phyloP scores from a whole-genome alignment of 2,329 filamentous ascomycete genomes.

The Colletotrichum sp. region DNA sequence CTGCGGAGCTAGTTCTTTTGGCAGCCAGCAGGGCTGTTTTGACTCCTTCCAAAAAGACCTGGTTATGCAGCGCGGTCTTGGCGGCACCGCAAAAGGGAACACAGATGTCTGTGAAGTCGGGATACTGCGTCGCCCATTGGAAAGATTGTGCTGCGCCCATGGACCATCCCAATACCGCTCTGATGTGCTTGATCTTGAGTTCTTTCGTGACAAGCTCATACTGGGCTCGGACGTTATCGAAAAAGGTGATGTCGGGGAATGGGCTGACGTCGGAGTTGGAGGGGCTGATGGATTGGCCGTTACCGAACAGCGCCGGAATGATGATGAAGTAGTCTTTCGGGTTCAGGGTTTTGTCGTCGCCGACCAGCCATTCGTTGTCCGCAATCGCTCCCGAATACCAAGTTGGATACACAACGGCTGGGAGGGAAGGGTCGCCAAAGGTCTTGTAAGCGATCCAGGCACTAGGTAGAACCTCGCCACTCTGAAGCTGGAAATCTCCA shows the following conservation, averaged over 20 bases:
- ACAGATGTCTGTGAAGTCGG: constrained; percentile 48
- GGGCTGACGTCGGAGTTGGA: constrained; percentile 45
- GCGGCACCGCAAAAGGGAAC: constrained; percentile 57
- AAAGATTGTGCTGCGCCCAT: constrained; percentile 62
- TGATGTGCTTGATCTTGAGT: constrained; percentile 46
- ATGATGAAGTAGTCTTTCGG: constrained; percentile 59
- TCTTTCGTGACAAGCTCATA: constrained; percentile 43
- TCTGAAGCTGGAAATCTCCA: constrained; percentile 71
- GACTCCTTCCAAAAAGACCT: constrained; percentile 59
- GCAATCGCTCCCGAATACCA: constrained; percentile 71
- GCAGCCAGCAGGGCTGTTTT: constrained; percentile 48
- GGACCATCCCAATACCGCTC: constrained; percentile 58
- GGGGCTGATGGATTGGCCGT: constrained; percentile 58
- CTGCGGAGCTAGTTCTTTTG: constrained; percentile 56
- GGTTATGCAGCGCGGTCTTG: constrained; percentile 55
- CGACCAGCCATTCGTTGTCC: constrained; percentile 79
- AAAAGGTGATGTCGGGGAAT: constrained; percentile 51
- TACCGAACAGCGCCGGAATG: constrained; percentile 55
- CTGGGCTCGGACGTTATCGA: constrained; percentile 58
- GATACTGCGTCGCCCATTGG: constrained; percentile 54
- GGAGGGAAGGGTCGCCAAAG: constrained; percentile 65
- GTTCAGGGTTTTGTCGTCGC: constrained; percentile 66
- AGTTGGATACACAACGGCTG: constrained; percentile 76
- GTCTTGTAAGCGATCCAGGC: constrained; percentile 81
- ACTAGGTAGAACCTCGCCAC: constrained; percentile 63